Conservation (phyloP, 495 filamentous ascomycete genomes). For the Amphirosellinia nigrospora region DNA sequence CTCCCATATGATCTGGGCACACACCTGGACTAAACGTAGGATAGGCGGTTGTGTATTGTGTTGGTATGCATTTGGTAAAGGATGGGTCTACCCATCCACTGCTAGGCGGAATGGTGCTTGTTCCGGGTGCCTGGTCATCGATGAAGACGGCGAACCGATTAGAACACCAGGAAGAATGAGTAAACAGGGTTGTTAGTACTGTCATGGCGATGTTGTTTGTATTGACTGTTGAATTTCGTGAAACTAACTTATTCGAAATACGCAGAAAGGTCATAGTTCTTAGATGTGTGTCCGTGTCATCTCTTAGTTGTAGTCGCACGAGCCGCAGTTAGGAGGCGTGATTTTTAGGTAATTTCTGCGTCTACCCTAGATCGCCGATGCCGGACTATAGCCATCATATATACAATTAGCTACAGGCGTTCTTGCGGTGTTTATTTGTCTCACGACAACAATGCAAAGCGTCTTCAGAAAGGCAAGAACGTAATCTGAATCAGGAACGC, state of each 20-base stretch:
- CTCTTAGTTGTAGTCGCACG: neutral
- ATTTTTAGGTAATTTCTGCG: no score
- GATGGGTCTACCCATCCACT: conserved; percentile 37
- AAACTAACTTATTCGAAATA: neutral
- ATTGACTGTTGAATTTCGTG: neutral
- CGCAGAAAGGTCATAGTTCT: neutral
- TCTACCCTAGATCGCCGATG: neutral
- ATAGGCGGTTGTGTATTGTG: conserved; percentile 25
- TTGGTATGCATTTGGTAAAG: conserved; percentile 35
- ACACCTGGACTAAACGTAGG: conserved; percentile 37
- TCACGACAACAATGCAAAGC: neutral
- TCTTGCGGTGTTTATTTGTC: neutral
- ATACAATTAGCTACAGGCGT: neutral
- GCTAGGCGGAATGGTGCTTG: conserved; percentile 30
- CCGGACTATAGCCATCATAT: neutral
- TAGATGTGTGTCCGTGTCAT: neutral
- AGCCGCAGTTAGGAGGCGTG: neutral
- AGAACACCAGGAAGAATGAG: conserved; percentile 32
- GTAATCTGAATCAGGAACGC: neutral
- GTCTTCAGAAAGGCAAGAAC: neutral
- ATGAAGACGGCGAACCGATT: conserved; percentile 34
- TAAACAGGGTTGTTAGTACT: conserved; percentile 35
- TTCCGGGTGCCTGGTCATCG: conserved; percentile 27
- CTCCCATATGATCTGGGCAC: conserved; percentile 35
- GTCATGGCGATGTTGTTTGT: conserved; percentile 21